Evolutionary conservation across 192 early-diverging fungal species (phyloP), one percentile per base, ranked within the genome.

Genomic region (Backusella morwellensis): DNA sequence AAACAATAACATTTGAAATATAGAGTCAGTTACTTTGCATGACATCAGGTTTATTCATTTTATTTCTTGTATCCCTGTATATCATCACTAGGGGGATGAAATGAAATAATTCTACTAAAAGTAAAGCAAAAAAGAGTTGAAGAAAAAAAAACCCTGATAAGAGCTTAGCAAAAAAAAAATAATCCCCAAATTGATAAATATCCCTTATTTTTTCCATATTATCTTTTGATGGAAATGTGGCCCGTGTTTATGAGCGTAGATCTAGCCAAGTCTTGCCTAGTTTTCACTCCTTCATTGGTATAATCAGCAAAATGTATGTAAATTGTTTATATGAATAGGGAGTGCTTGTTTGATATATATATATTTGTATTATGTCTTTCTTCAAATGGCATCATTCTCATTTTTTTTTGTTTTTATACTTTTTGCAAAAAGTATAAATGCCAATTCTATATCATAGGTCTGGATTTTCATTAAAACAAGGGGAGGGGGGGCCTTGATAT

Each of bases 161-260:
- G 54, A 56, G 54, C 54, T 56, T 9, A 56, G 54, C 54, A 23
- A 26, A 56, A 56, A 44, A 44, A 44, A 44, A 44, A 44, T 14
- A 23, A 44, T 0, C 15, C 54, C 2, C 54, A 59, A 59, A 59
- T 59, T 59, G 23, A 26, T 12, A 59, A 26, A 59, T 26, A 59
- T 59, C 54, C 54, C 54, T 59, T 59, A 1, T 26, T 59, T 59
- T 59, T 59, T 59, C 12, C 21, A 59, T 59, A 59, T 21, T 59
- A 59, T 59, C 54, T 59, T 59, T 59, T 21, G 36, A 69, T 21
- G 68, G 35, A 69, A 69, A 69, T 69, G 68, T 69, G 68, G 68
- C 68, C 68, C 68, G 68, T 69, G 68, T 69, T 40, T 69, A 69
- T 19, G n/a, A 69, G 54, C 54, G 54, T 59, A 59, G 54, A 59